A percentile compares a stretch with the other conserved stretches of the same genome.
These are phyloP conservation scores for Calocera viscosa DNA, from an alignment of 768 basidiomycete genomes.

Conservation along the genomic window DNA sequence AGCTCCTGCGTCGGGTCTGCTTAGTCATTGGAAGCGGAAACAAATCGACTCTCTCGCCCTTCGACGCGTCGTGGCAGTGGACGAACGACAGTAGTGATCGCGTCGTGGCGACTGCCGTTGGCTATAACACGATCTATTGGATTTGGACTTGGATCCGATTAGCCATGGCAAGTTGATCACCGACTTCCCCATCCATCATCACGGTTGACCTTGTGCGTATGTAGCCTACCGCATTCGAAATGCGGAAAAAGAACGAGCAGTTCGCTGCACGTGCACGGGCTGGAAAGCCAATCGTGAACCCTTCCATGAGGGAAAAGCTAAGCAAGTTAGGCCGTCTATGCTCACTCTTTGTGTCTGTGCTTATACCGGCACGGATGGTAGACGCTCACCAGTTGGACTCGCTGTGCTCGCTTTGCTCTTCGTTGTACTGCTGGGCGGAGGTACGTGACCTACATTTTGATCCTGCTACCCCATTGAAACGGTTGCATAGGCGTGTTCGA, in stretches of 20 bases:
- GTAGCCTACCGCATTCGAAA: constrained; percentile 35
- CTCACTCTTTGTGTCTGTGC: neutral
- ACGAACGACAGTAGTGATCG: no score
- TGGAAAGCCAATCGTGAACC: constrained; percentile 65
- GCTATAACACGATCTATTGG: no score
- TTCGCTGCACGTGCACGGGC: constrained; percentile 60
- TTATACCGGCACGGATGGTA: neutral
- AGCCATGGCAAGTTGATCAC: constrained; percentile 19
- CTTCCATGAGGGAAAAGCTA: constrained; percentile 57
- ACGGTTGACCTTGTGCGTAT: constrained; percentile 35
- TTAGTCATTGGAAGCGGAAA: no score
- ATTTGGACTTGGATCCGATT: neutral
- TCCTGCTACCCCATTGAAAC: neutral
- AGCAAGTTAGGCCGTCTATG: constrained; percentile 31
- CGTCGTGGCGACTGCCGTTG: no score
- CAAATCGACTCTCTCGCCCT: neutral
- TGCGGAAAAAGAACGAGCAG: constrained; percentile 67
- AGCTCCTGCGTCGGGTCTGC: no score
- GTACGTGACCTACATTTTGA: neutral
- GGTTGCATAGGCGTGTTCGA: neutral
- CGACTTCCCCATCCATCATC: constrained; percentile 21
- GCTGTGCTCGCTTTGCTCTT: neutral
- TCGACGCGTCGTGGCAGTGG: no score
- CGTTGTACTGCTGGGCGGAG: neutral
- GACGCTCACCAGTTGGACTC: neutral